Base-by-base conservation (phyloP, 1,284 basidiomycete genomes). In the Laetiporus sulphureus region DNA sequence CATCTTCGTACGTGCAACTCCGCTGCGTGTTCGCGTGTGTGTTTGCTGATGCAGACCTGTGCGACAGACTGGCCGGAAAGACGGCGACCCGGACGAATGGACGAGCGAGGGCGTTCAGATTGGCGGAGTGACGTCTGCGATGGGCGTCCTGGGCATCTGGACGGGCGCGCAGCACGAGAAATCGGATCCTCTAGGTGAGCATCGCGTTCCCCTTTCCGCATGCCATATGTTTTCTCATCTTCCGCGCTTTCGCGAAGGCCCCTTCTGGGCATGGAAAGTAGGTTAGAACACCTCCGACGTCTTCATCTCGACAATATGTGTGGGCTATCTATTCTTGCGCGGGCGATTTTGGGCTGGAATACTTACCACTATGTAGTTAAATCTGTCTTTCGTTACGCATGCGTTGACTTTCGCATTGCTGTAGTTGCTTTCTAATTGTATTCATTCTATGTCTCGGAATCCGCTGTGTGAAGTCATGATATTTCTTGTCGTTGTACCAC, bases 111-210 rank as follows among this genome's bases (percentile, higher is more conserved):
- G 69, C 5, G 58, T 80, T 0, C 77, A 80, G 50, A 56, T 80
- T 2, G 78, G 78, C 11, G 68, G 66, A 1, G 60, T 73, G 4
- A 73, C 70, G 15, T 75, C 74, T 19, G 70, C 65, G 0, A 56
- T 68, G 24, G 77, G 77, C 11, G 52, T 77, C 2, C 56, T 79
- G 0, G 77, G 75, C n/a, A 59, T 75, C 58, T 81, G 77, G 78
- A 79, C 77, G 0, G 75, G 75, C 5, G 73, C 72, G 2, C 55
- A 57, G 10, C 77, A 80, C 47, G 65, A 68, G 32, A 53, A 59
- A 3, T 61, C 59, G 2, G 74, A 75, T 52, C 67, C 68, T 2
- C 52, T 73, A 4, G 73, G 76, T 77, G 41, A 53, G 68, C 51
- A 22, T 22, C 32, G n/a, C 20, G 8, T n/a, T 23, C 1, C 3